Evolutionary conservation across 1,284 basidiomycete genomes (phyloP), one percentile per base, ranked within the genome.

Genomic region (Ceratobasidium sp.): DNA sequence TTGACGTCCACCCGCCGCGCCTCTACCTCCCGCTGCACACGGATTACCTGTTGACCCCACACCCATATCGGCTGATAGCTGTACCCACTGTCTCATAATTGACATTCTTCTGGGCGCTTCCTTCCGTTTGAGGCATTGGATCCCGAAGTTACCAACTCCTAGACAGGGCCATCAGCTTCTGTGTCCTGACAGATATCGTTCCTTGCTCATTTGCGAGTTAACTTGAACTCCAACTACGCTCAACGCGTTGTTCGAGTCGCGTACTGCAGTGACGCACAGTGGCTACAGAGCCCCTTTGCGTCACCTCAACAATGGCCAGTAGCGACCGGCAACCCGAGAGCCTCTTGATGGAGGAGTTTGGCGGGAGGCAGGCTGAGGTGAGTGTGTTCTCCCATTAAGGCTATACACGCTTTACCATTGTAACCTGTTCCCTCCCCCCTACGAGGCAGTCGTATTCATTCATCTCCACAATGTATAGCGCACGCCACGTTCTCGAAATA

Each of bases 341-440:
- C 6, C 38, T 40, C 47, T 65, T 49, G 35, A 53, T 53, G 38
- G 62, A 42, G 32, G 62, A 65, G 10, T 65, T 65, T 25, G 49
- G 53, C 7, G 62, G 49, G 62, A 53, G 53, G 43, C 62, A 65
- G 15, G 34, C 49, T 25, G 62, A 65, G 62, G 62, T 65, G 27
- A 42, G 62, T 53, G 17, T 10, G 5, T 12, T 49, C 49, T 22
- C 49, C 27, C 20, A 27, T 53, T 15, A 53, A 62, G 34, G 10
- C 49, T 49, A 53, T 65, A 53, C 42, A 29, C 62, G 27, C 62
- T 40, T 65, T 40, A 53, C 62, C 62, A 53, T 65, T 53, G 35
- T 65, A 53, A 65, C 62, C 20, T 29, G 50, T 34, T 53, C 53
- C 49, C 62, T 49, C 50, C n/a, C n/a, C n/a, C n/a, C 32, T 49